Base-by-base conservation (phyloP, 2,329 filamentous ascomycete species). In the Botrytis hyacinthi region DNA sequence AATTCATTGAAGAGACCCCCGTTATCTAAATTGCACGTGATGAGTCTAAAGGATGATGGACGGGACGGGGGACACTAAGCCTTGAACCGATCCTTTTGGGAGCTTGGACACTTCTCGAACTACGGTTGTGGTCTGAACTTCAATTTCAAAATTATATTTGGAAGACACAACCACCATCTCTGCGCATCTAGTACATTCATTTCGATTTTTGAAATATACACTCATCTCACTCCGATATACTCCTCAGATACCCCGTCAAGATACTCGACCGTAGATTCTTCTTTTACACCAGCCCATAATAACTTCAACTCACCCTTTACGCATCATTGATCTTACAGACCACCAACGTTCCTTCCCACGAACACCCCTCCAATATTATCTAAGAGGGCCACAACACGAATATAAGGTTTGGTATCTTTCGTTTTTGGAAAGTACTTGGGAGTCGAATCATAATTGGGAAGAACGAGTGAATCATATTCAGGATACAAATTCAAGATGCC, bases 111-210 rank as follows among this genome's bases (percentile, higher is more conserved):
- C 26, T 26, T 66, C 32, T 37, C 29, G 63, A 66, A 66, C 44
- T 48, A 29, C 46, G 63, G 44, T 67, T 66, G 42, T 66, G 63
- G 32, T 67, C 44, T 67, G 63, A 67, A 67, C 32, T 67, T 67
- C 44, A 8, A 51, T 37, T 7, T n/a, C 22, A 12, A 51, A 51
- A 51, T 65, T 67, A 51, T 67, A 51, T 67, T 51, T 37, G 35
- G 32, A 26, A 51, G 35, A n/a, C 40, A 63, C 61, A 63, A n/a
- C 16, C 37, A 63, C 40, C 61, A 35, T 32, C 9, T 32, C 35
- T 62, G 14, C 37, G 60, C 63, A 51, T 65, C 10, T 35, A 37
- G 20, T 32, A 35, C 63, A n/a, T 51, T 48, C 44, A 67, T 32
- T 67, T n/a, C 44, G 6, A 67, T 67, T 67, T 32, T 5, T 51